Conservation (phyloP, 2,329 filamentous ascomycete species). For the Penicillium frequentans region DNA sequence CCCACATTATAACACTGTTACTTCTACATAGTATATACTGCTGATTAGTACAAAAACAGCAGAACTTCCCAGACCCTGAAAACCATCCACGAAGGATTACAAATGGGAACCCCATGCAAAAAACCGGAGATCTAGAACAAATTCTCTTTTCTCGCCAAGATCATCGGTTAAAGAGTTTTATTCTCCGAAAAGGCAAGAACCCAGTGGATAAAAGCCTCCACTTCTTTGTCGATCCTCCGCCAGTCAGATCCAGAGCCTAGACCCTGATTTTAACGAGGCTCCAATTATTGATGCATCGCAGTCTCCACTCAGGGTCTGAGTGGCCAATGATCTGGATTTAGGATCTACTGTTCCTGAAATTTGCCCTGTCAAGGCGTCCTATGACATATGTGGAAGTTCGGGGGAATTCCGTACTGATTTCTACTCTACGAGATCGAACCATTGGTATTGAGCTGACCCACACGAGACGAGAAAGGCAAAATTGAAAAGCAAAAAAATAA, state of each 20-base stretch:
- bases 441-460: not conserved
- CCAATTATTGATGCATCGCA: not conserved
- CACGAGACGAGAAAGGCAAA: not conserved
- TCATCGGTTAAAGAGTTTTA: not conserved
- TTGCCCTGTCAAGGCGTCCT: not conserved
- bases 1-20: slow-evolving; percentile 2
- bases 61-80: not conserved
- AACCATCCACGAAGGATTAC: not conserved
- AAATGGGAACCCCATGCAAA: not conserved
- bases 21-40: not conserved
- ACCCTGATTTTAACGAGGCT: not conserved
- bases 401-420: not conserved
- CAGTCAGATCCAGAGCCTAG: slow-evolving; percentile 8
- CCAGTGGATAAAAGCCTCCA: not conserved
- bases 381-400: not conserved
- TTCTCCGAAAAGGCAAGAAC: not conserved
- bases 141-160: too few species aligned
- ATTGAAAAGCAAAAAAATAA: not conserved
- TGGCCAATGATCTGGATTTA: not conserved
- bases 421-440: too few species aligned
- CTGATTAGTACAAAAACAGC: not conserved
- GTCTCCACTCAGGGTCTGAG: not conserved
- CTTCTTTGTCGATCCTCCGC: slow-evolving; percentile 4
- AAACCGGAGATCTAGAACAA: not conserved
- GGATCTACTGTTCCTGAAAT: not conserved